These are phyloP conservation scores for Macaranga tanarius DNA, from an alignment of 441 rosid species.

Conservation along the genomic window DNA sequence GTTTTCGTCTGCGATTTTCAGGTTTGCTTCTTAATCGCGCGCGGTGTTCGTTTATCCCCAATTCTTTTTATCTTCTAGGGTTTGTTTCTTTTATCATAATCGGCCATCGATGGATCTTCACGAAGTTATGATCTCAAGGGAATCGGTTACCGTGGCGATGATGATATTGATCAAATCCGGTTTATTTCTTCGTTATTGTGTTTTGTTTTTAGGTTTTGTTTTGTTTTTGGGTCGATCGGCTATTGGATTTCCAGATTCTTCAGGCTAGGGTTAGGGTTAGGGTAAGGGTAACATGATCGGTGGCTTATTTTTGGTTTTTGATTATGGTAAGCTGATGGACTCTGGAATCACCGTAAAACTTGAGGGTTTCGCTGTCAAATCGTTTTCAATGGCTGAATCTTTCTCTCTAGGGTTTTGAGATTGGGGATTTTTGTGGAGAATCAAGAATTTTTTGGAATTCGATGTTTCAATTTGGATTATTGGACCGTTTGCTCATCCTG, in stretches of 20 bases:
- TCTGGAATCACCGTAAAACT: not conserved
- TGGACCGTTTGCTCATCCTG: slow-evolving; percentile 9
- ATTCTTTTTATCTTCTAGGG: too few relatives aligned
- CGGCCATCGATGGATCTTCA: slow-evolving; percentile 1
- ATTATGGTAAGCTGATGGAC: not conserved
- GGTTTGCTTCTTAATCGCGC: slow-evolving; percentile 13
- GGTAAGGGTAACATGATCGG: not conserved
- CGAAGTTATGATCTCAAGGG: not conserved
- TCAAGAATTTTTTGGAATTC: not conserved
- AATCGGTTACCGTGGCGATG: not conserved
- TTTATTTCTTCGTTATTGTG: not conserved
- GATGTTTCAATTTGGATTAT: not conserved
- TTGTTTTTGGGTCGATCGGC: slow-evolving; percentile 7
- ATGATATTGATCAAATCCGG: not conserved
- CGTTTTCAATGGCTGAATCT: not conserved
- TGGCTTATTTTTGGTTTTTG: not conserved
- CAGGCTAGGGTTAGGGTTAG: not conserved
- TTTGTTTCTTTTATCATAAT: not conserved
- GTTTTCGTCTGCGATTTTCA: not conserved
- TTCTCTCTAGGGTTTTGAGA: not conserved
- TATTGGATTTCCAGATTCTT: not conserved
- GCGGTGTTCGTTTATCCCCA: too few relatives aligned
- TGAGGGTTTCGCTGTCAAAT: not conserved
- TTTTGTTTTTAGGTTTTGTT: slow-evolving; percentile 8
- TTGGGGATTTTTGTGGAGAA: not conserved